A percentile compares a stretch with the other conserved stretches of the same genome.
phyloP scores from a whole-genome alignment of 2,329 filamentous ascomycete genomes.

The Xylaria hypoxylon region DNA sequence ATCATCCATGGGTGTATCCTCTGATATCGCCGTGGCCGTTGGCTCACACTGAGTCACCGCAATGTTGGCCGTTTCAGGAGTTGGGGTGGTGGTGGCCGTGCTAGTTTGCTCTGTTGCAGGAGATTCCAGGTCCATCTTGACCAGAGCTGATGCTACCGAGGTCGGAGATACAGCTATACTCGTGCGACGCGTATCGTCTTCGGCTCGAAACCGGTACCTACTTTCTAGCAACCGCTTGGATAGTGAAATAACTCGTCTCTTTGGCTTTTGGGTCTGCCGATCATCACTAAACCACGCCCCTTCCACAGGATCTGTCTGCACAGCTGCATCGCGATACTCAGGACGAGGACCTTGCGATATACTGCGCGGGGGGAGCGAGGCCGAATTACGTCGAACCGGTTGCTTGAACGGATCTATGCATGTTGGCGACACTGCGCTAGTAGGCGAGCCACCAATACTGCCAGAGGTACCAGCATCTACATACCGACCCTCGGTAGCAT shows the following conservation, averaged over 20 bases:
- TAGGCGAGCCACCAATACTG: slow-evolving; percentile 66
- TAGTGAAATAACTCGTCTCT: slow-evolving; percentile 64
- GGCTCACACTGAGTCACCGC: background rate
- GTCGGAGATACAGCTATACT: slow-evolving; percentile 46
- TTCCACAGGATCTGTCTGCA: slow-evolving; percentile 67
- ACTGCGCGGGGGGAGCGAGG: slow-evolving; percentile 52
- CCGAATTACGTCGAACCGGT: slow-evolving; percentile 49
- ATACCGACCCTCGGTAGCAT: slow-evolving; percentile 58
- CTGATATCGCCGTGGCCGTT: slow-evolving; percentile 17
- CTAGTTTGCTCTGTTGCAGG: slow-evolving; percentile 49
- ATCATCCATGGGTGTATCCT: slow-evolving; percentile 51
- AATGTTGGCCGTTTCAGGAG: slow-evolving; percentile 35
- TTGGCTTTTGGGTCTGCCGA: slow-evolving; percentile 54
- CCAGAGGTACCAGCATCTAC: slow-evolving; percentile 65
- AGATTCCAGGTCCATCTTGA: slow-evolving; percentile 57
- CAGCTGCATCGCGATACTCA: slow-evolving; percentile 62
- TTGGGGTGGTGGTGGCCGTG: slow-evolving; percentile 12
- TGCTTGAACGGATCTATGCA: slow-evolving; percentile 48
- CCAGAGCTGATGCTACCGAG: slow-evolving; percentile 49
- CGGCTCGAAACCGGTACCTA: slow-evolving; percentile 57
- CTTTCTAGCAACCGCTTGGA: slow-evolving; percentile 65
- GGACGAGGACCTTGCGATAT: slow-evolving; percentile 55
- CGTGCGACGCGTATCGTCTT: slow-evolving; percentile 54
- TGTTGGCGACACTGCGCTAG: slow-evolving; percentile 56
- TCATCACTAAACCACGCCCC: slow-evolving; percentile 64